Base-by-base conservation (phyloP, 805 yeast genomes). In the Pichia californica region DNA sequence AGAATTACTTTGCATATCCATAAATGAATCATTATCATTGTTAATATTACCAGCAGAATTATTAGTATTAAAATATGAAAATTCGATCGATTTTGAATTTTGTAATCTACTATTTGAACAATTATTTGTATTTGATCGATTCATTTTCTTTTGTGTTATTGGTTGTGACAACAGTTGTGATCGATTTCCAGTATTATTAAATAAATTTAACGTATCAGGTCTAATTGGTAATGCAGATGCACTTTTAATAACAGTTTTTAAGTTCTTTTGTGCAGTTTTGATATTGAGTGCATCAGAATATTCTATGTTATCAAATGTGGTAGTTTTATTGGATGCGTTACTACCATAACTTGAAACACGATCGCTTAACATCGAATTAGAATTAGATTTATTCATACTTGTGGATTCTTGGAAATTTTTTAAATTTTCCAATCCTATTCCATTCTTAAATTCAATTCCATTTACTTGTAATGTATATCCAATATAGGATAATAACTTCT, bases 231-330 rank as follows among this genome's bases (percentile, higher is more conserved):
- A 44, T 1, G 66, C 63, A 28, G 67, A 63, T 5, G 61, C 62
- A 44, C 61, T 56, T 33, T 64, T 47, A 18, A 63, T 58, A 14
- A 63, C 58, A 23, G 55, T 49, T 41, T 55, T 61, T 26, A 76
- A 57, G 51, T 68, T 64, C 46, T 70, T 69, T 48, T 66, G 66
- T 23, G 78, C 76, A 47, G 61, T 67, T 50, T 68, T 67, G 23
- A 76, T 76, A 49, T 76, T 67, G 44, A 71, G 67, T 38, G 74
- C 76, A 57, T 76, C 81, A 2, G 77, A 73, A 52, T 75, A 74
- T 52, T 74, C 78, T 41, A 55, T 56, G 31, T 56, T 57, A 44
- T 38, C 34, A 13, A 30, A 11, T 11, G 33, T 36, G 23, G 33
- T 26, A 61, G 65, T 58, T 63, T 68, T 36, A n/a, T 21, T 32